These are phyloP conservation scores for Paramecium sonneborni DNA, from an alignment of 73 alveolate species.

Conservation along the genomic window DNA sequence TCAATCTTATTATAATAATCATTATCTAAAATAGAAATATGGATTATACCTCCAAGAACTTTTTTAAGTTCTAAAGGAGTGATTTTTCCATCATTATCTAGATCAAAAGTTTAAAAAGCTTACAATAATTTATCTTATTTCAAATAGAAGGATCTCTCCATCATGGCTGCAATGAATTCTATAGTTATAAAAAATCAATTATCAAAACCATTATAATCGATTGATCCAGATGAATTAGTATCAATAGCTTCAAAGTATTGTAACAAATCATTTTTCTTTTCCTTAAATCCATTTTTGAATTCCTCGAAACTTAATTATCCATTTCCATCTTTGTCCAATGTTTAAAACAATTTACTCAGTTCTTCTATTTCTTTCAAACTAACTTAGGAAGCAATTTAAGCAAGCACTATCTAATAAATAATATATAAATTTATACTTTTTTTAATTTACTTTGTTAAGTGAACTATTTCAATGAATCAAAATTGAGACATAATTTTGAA, in stretches of 20 bases:
- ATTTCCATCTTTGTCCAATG: slow-evolving; percentile 70
- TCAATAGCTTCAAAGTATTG: slow-evolving; percentile 51
- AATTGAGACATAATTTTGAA: slow-evolving; percentile 38
- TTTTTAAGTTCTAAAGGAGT: slow-evolving; percentile 55
- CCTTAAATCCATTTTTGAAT: slow-evolving; percentile 69
- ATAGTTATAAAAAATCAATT: background rate
- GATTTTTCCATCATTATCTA: slow-evolving; percentile 66
- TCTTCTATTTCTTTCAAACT: slow-evolving; percentile 61
- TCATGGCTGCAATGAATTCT: slow-evolving; percentile 65
- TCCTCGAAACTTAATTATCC: slow-evolving; percentile 74
- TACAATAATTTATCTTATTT: slow-evolving; percentile 51
- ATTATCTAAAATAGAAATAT: background rate
- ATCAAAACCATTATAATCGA: slow-evolving; percentile 51
- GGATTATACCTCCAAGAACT: background rate
- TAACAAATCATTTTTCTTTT: slow-evolving; percentile 23
- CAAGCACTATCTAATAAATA: slow-evolving; percentile 4
- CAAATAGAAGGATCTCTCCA: slow-evolving; percentile 50
- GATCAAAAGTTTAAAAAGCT: slow-evolving; percentile 65
- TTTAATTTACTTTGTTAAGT: slow-evolving; percentile 28
- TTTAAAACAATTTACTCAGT: slow-evolving; percentile 63
- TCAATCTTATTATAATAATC: background rate
- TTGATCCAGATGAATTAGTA: slow-evolving; percentile 65
- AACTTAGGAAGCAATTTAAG: slow-evolving; percentile 68
- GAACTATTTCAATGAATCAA: slow-evolving; percentile 45
- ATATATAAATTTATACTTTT: slow-evolving; percentile 3